phyloP scores from a whole-genome alignment of 768 basidiomycete species.

The Boletus insuetus region DNA sequence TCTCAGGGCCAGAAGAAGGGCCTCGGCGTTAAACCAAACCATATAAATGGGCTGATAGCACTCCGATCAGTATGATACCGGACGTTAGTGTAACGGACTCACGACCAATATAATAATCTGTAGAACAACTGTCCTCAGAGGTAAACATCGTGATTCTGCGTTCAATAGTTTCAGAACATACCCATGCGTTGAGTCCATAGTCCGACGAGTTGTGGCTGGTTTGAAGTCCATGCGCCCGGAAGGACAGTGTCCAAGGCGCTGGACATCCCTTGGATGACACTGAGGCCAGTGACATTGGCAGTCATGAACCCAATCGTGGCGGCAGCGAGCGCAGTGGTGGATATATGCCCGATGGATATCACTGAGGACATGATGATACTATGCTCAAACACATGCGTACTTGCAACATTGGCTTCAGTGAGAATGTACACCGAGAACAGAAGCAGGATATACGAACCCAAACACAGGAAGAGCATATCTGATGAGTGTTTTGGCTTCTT shows the following conservation, averaged over 20 bases:
- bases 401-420: constrained; percentile 1
- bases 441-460: constrained; percentile 44
- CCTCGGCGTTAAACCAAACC: constrained; percentile 84
- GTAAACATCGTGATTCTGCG: background rate
- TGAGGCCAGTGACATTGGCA: constrained; percentile 51
- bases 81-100: constrained; percentile 22
- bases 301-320: constrained; percentile 75
- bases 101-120: constrained; percentile 48
- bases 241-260: constrained; percentile 91
- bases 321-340: constrained; percentile 86
- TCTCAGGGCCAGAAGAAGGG: constrained; percentile 63
- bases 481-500: constrained; percentile 41
- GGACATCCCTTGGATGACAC: constrained; percentile 79
- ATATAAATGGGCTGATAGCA: constrained; percentile 47
- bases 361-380: constrained; percentile 83
- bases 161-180: constrained; percentile 23
- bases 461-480: constrained; percentile 75
- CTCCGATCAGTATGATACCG: background rate
- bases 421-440: background rate
- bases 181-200: constrained; percentile 91
- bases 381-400: constrained; percentile 82
- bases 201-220: constrained; percentile 80
- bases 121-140: constrained; percentile 11
- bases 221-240: constrained; percentile 91
- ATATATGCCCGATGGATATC: constrained; percentile 89